phyloP scores from a whole-genome alignment of 2,329 filamentous ascomycete species.

The Ceratocystis alfenasii region DNA sequence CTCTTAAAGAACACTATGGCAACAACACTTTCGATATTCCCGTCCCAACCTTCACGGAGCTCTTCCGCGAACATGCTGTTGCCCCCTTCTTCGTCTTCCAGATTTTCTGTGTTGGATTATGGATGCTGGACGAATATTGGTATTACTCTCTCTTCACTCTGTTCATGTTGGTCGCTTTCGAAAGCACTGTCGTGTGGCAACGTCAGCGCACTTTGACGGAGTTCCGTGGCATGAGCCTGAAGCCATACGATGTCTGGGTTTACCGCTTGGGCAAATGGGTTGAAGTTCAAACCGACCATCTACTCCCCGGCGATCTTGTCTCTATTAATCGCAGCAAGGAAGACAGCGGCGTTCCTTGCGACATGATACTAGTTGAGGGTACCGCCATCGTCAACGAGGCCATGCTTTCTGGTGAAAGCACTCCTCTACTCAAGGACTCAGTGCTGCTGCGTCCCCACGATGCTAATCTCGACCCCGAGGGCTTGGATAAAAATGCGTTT shows the following conservation, averaged over 20 bases:
- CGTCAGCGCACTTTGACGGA: conserved; percentile 89
- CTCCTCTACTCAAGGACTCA: conserved; percentile 90
- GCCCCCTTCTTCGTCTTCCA: conserved; percentile 99
- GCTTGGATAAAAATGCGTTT: conserved; percentile 91
- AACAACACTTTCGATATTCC: conserved; percentile 95
- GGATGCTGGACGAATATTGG: conserved; percentile 99
- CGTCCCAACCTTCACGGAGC: conserved; percentile 84
- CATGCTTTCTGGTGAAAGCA: conserved; percentile 97
- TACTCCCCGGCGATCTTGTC: conserved; percentile 85
- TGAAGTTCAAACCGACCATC: conserved; percentile 77
- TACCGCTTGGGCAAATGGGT: conserved; percentile 80
- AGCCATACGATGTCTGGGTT: conserved; percentile 90
- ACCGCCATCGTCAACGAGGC: conserved; percentile 97
- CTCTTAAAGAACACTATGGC: conserved; percentile 85
- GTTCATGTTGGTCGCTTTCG: conserved; percentile 94
- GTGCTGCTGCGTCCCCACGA: conserved; percentile 79
- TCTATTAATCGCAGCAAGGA: conserved; percentile 92
- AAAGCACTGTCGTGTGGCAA: conserved; percentile 99
- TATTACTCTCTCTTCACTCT: conserved; percentile 99
- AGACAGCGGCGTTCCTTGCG: conserved; percentile 90
- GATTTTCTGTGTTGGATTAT: conserved; percentile 93
- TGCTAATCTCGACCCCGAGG: conserved; percentile 71
- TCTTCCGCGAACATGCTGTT: conserved; percentile 96
- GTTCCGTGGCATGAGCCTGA: conserved; percentile 98
- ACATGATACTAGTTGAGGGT: conserved; percentile 90